Evolutionary conservation across 495 filamentous ascomycete species (phyloP).

Genomic region (Penicillium ochrochloron): DNA sequence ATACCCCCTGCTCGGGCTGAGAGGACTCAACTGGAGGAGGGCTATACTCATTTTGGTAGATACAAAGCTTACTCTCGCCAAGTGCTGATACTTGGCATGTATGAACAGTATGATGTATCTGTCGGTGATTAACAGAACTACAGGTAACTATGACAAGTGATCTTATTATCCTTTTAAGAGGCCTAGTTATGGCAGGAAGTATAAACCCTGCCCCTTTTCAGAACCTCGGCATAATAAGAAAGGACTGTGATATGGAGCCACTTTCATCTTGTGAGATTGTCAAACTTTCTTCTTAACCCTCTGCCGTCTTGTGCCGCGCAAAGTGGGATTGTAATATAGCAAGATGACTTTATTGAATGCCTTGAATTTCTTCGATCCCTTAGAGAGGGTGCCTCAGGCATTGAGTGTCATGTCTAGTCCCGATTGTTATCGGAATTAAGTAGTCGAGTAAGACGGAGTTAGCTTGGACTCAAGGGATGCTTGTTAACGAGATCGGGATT

Average conservation of each 20-base stretch:
- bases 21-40: not conserved
- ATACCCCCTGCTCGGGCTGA: slow-evolving; percentile 1
- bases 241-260: not conserved
- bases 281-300: not conserved
- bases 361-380: not conserved
- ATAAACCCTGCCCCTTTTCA: not conserved
- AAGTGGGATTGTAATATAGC: too few relatives aligned
- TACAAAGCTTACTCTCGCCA: slow-evolving; percentile 1
- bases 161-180: not conserved
- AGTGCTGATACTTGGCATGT: not conserved
- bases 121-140: not conserved
- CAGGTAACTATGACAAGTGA: not conserved
- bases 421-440: not conserved
- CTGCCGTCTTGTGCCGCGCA: not conserved
- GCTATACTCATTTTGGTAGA: not conserved
- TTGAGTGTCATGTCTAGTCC: not conserved
- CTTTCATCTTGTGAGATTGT: not conserved
- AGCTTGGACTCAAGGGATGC: not conserved
- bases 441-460: not conserved
- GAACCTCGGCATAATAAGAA: not conserved
- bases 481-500: not conserved
- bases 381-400: not conserved
- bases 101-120: not conserved
- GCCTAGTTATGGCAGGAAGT: not conserved
- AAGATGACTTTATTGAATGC: not conserved